phyloP scores from a whole-genome alignment of 2,329 filamentous ascomycete genomes.

The Alternaria arborescens region DNA sequence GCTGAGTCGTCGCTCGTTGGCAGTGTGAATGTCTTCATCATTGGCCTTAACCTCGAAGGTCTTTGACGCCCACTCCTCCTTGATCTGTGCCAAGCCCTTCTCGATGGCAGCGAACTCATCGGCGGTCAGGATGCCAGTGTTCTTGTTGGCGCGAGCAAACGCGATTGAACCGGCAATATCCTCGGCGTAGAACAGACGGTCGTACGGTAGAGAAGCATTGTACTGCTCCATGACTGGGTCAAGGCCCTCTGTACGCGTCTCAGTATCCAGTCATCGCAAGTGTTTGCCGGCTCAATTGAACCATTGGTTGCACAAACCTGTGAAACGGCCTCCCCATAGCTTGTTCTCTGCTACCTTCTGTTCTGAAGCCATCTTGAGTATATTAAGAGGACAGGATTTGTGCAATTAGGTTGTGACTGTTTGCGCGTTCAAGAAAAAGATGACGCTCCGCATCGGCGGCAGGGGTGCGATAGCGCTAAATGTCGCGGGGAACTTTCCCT shows the following conservation, averaged over 20 bases:
- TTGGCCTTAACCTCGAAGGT: slow-evolving; percentile 59
- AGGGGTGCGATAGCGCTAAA: slow-evolving; percentile 24
- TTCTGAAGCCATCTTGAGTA: slow-evolving; percentile 40
- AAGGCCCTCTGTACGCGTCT: slow-evolving; percentile 68
- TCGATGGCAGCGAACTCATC: slow-evolving; percentile 80
- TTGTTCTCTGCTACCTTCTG: slow-evolving; percentile 51
- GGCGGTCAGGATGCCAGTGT: slow-evolving; percentile 74
- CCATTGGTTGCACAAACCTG: slow-evolving; percentile 10
- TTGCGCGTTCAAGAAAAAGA: slow-evolving; percentile 32
- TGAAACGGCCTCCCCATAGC: slow-evolving; percentile 51
- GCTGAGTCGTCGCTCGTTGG: slow-evolving; percentile 65
- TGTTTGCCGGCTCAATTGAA: background rate
- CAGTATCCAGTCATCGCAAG: slow-evolving; percentile 16
- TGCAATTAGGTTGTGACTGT: slow-evolving; percentile 31
- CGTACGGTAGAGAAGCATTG: slow-evolving; percentile 82
- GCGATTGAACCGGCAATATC: slow-evolving; percentile 84
- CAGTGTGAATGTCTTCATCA: slow-evolving; percentile 65
- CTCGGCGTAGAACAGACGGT: slow-evolving; percentile 78
- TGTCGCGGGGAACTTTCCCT: slow-evolving; percentile 12
- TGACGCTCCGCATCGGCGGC: slow-evolving; percentile 37
- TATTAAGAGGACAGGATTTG: background rate
- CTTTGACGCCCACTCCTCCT: slow-evolving; percentile 58
- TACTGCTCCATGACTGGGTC: slow-evolving; percentile 88
- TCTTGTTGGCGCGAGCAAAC: slow-evolving; percentile 81
- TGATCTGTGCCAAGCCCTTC: slow-evolving; percentile 69